Evolutionary conservation across 257 asterid genomes (phyloP), one percentile per base, ranked within the genome.

Genomic region (Coffea canephora): DNA sequence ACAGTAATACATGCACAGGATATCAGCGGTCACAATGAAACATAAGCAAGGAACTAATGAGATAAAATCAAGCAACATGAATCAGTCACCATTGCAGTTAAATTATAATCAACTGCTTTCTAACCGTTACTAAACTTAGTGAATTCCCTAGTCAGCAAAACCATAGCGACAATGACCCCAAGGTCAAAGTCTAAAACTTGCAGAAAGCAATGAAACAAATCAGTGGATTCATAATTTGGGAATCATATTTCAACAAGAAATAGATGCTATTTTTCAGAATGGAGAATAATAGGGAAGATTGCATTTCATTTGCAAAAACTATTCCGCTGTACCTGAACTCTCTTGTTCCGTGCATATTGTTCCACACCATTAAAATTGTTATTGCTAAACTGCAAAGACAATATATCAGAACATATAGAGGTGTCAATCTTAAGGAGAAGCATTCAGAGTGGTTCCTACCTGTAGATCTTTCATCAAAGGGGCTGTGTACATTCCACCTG

Each of bases 401-500:
- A 65, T 66, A 73, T 50, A 74, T 76, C 76, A 69, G 64, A 73
- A 74, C 59, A 76, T 27, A 81, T 43, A 57, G 34, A 70, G 54
- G 21, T 39, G 41, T 23, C 79, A 75, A 79, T 19, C 41, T 15
- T 68, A 57, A 70, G 46, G 69, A 34, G 74, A 19, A 49, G 49
- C 34, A 25, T n/a, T 21, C 62, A 76, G n/a, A 16, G 43, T 9
- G 5, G 6, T 15, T 13, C 50, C 65, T 75, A 86, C 99, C 87
- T 95, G 96, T 64, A 93, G 78, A 89, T 95, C 96, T 43, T 90
- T 91, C 57, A 78, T 85, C 84, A 95, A 85, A 80, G 97, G 99
- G 74, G 91, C 59, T n/a, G 97, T 85, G 69, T 95, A 95, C 99
- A 95, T 95, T 87, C 99, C 99, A 9, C 98, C 99, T 0, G 98